phyloP scores from a whole-genome alignment of 2,329 filamentous ascomycete species.

The Trichoderma aggressivum region DNA sequence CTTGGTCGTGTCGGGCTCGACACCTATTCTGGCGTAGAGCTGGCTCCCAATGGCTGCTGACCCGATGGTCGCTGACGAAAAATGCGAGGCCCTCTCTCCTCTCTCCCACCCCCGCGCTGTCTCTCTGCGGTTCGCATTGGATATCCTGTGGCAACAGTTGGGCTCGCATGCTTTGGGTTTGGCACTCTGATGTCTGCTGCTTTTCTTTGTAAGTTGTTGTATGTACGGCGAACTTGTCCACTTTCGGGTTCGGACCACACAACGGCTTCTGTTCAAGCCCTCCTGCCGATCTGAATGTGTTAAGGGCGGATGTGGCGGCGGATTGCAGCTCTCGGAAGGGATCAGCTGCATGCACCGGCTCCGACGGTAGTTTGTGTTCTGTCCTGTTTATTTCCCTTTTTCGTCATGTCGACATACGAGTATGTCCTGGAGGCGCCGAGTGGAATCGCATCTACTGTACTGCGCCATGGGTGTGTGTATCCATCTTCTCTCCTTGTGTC shows the following conservation, averaged over 20 bases:
- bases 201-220: background rate
- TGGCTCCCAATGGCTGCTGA: conserved; percentile 13
- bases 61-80: conserved; percentile 7
- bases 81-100: background rate
- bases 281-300: conserved; percentile 14
- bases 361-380: background rate
- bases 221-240: conserved; percentile 1
- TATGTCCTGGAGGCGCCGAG: background rate
- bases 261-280: background rate
- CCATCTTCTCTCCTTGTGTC: background rate
- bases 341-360: conserved; percentile 15
- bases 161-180: background rate
- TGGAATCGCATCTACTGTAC: background rate
- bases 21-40: conserved; percentile 9
- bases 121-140: background rate
- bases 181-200: background rate
- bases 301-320: conserved; percentile 12
- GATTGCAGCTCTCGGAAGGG: conserved; percentile 9
- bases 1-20: background rate
- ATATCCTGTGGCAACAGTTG: conserved; percentile 4
- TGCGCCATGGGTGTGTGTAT: background rate
- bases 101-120: background rate
- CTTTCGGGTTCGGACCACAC: background rate
- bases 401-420: background rate
- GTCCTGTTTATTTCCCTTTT: background rate